Base-by-base conservation (phyloP, 2,329 filamentous ascomycete genomes). In the Samsoniella hepiali region DNA sequence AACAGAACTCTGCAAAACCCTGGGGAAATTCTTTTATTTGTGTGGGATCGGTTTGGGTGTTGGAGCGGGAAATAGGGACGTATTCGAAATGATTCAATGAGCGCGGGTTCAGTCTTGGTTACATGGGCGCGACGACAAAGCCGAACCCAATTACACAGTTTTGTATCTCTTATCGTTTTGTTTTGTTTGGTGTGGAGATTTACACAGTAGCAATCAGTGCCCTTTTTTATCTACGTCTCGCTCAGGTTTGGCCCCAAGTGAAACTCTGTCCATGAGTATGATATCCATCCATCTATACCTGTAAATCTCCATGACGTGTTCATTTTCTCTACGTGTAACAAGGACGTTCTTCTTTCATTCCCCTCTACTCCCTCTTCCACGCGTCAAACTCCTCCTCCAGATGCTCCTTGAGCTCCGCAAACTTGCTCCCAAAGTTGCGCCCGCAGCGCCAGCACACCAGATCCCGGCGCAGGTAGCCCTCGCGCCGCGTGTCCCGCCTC, bases 381-480 rank as follows among this genome's bases (percentile, higher is more conserved):
- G 77, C 78, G 68, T 89, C 83, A 73, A 91, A 93, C 76, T 97
- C 93, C 32, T 82, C 78, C 17, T 83, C 82, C 54, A 97, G 77
- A 78, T 99, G 93, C 64, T 79, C 81, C 75, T 95, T 95, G 60
- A 97, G 74, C 73, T 81, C 81, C 67, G 84, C 80, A 74, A 97
- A 96, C 72, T 82, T 84, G 68, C 91, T 91, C 27, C 83, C 84
- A 76, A 95, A 97, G 59, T 86, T 84, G 74, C 75, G 77, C 1
- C 87, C 86, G 77, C 95, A 98, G 58, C 91, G 83, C 94, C 95
- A 98, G 74, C 95, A 98, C 66, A 78, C 77, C 74, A 97, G 82
- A 64, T 92, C 88, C 65, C 77, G 75, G 42, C 82, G 77, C 66
- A 93, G 75, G 75, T 89, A 93, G 22, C 82, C 81, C 59, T 82